Percentiles rank a stretch among this genome's conserved stretches.
phyloP scores from a whole-genome alignment of 345 rosid genomes.

The Toxicodendron radicans region DNA sequence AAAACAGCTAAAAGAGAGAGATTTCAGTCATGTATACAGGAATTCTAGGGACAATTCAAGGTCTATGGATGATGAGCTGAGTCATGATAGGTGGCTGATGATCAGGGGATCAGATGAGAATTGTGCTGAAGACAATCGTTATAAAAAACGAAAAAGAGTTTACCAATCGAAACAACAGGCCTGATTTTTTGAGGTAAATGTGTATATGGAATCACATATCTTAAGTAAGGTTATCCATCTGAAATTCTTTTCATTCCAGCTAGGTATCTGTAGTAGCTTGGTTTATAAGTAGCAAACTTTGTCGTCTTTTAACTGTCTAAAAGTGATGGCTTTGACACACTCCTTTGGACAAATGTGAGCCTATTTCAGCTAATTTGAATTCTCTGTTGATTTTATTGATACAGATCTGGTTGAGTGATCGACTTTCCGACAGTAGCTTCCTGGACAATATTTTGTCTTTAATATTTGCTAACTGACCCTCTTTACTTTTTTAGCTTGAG shows the following conservation, averaged over 20 bases:
- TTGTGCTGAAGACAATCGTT: constrained; percentile 19
- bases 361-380: constrained; percentile 28
- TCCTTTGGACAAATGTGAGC: constrained; percentile 10
- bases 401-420: constrained; percentile 38
- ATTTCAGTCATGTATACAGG: constrained; percentile 22
- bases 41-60: constrained; percentile 22
- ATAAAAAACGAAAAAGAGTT: constrained; percentile 25
- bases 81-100: constrained; percentile 49
- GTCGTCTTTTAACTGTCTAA: constrained; percentile 8
- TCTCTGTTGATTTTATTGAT: constrained; percentile 38
- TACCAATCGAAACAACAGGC: constrained; percentile 22
- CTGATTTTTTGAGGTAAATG: constrained; percentile 38
- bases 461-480: constrained; percentile 31
- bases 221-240: constrained; percentile 22
- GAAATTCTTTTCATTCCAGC: constrained; percentile 21
- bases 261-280: constrained; percentile 26
- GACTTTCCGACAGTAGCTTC: constrained; percentile 33
- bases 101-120: constrained; percentile 26
- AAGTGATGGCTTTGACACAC: constrained; percentile 14
- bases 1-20: constrained; percentile 24
- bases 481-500: constrained; percentile 31
- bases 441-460: constrained; percentile 15
- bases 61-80: constrained; percentile 12
- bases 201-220: constrained; percentile 34
- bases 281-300: constrained; percentile 16